Base-by-base conservation (phyloP, 257 asterid genomes). In the Plantago major region DNA sequence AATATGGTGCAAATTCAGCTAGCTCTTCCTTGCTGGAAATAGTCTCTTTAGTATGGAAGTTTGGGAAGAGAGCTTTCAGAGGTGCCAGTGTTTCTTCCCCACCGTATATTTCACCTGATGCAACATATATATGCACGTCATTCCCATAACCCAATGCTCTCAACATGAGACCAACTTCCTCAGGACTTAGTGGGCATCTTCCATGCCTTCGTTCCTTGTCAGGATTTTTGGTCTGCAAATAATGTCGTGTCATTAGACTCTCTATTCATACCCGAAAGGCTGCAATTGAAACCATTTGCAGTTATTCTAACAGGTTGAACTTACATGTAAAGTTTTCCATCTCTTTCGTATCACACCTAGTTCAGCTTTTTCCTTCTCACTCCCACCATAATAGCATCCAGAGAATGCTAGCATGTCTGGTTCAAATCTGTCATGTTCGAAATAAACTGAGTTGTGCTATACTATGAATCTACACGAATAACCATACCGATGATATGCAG, bases 401-500 rank as follows among this genome's bases (percentile, higher is more conserved):
- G 96, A 84, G 74, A 88, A 88, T 53, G 96, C 96, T 26, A 88
- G 72, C 96, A 88, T 88, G 71, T 87, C 96, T 57, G 94, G 81
- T 67, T 87, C 96, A 66, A 77, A 87, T 81, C 95, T 87, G 78
- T 50, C 17, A 10, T 13, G 47, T 46, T 11, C 42, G 60, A 63
- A 53, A 44, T 18, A 22, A 6, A 63, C 50, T 44, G 43, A 70
- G 70, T 65, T 16, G 28, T 22, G 19, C 9, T 13, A 13, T 17
- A 63, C 45, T 47, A 61, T 10, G 18, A 44, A n/a, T 22, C 10
- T 10, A 17, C 38, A 17, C 5, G 7, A 46, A 10, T 14, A 55
- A 14, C 26, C 19, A 28, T 4, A 65, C 51, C 11, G 16, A 13
- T 46, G 17, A n/a, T 46, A 14, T 12, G 55, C 26, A 1, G 26